Conservation (phyloP, 2,329 filamentous ascomycete genomes). For the Microdochium nivale region DNA sequence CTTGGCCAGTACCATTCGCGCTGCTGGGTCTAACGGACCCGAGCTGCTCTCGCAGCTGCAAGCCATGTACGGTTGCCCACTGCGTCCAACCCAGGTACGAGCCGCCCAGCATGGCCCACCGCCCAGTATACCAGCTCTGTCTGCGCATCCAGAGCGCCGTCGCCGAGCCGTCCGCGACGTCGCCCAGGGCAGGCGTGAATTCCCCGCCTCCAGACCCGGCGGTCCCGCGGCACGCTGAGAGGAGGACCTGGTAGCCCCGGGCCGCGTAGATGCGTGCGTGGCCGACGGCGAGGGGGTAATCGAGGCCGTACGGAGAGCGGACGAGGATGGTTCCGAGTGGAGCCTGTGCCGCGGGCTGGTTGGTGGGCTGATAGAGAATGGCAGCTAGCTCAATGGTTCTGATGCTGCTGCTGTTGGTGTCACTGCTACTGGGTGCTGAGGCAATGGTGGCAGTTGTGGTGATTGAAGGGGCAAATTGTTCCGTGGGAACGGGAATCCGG, state of each 20-base stretch:
- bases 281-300: slow-evolving; percentile 1
- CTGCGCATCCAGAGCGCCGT: slow-evolving; percentile 11
- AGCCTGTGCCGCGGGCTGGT: neutral
- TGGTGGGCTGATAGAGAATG: slow-evolving; percentile 12
- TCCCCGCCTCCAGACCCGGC: slow-evolving; percentile 1
- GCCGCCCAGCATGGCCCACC: slow-evolving; percentile 10
- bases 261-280: slow-evolving; percentile 9
- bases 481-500: slow-evolving; percentile 7
- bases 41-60: neutral
- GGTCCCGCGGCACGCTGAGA: slow-evolving; percentile 9
- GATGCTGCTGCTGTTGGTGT: slow-evolving; percentile 4
- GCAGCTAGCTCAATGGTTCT: slow-evolving; percentile 14
- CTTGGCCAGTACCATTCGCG: neutral
- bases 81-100: slow-evolving; percentile 12
- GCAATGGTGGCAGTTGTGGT: neutral
- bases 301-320: slow-evolving; percentile 8
- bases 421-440: too few species aligned
- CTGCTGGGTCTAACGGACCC: neutral
- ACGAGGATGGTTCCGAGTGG: slow-evolving; percentile 8
- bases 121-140: slow-evolving; percentile 13
- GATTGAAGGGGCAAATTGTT: neutral
- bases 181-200: slow-evolving; percentile 5
- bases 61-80: slow-evolving; percentile 5
- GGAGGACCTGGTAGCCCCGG: slow-evolving; percentile 12
- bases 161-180: slow-evolving; percentile 8